These are phyloP conservation scores for Pseudocercospora fijiensis DNA, from an alignment of 2,329 filamentous ascomycete genomes.

Conservation along the genomic window DNA sequence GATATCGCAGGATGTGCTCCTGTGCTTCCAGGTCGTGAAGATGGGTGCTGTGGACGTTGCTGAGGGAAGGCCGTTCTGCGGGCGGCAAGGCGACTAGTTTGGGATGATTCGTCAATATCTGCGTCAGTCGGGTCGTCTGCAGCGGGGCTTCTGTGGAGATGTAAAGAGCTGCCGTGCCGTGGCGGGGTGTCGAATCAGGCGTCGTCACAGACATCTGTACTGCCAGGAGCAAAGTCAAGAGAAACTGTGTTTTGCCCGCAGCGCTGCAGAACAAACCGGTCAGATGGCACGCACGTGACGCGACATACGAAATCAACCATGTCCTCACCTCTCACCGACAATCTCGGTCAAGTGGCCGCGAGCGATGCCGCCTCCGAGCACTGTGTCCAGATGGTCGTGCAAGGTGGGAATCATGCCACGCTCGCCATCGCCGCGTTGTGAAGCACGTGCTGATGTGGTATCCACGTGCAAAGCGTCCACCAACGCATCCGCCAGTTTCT, in stretches of 20 bases:
- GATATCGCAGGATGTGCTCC: slow-evolving; percentile 90
- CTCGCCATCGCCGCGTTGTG: background rate
- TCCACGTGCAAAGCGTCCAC: slow-evolving; percentile 63
- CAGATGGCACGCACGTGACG: slow-evolving; percentile 1
- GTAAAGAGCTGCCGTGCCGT: slow-evolving; percentile 63
- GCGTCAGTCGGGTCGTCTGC: slow-evolving; percentile 74
- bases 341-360: slow-evolving; percentile 82
- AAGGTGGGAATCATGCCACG: slow-evolving; percentile 71
- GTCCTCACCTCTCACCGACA: slow-evolving; percentile 74
- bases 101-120: slow-evolving; percentile 71
- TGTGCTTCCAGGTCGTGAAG: slow-evolving; percentile 90
- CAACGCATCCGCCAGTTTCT: slow-evolving; percentile 67
- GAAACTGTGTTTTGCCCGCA: slow-evolving; percentile 90
- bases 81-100: slow-evolving; percentile 51
- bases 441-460: background rate
- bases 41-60: slow-evolving; percentile 74
- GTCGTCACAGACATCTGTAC: slow-evolving; percentile 73
- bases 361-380: slow-evolving; percentile 76
- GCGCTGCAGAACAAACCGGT: slow-evolving; percentile 53
- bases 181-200: background rate
- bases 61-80: slow-evolving; percentile 61
- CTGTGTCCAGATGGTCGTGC: slow-evolving; percentile 67
- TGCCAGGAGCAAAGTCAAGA: slow-evolving; percentile 79
- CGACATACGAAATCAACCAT: slow-evolving; percentile 12
- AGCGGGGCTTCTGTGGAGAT: slow-evolving; percentile 89